A percentile compares a stretch with the other conserved stretches of the same genome.
Evolutionary conservation across 306 rosid genomes (phyloP).

Genomic region (Inga oerstediana): DNA sequence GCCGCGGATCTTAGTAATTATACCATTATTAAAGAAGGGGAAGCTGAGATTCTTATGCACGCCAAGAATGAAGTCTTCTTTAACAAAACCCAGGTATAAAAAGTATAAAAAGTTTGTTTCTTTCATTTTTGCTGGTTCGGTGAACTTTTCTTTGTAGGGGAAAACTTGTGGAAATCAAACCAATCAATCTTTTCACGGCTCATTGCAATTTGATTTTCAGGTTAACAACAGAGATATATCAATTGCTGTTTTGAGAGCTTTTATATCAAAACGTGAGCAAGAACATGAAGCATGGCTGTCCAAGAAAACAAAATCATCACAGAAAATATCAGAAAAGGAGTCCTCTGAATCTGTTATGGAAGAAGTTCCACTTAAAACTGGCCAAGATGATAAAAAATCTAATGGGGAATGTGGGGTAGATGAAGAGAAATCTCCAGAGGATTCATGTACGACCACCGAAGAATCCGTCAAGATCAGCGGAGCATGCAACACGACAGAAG

Average conservation of each 20-base stretch:
- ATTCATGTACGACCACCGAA: slow-evolving; percentile 46
- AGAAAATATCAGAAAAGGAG: slow-evolving; percentile 49
- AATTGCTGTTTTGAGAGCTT: slow-evolving; percentile 89
- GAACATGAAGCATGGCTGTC: slow-evolving; percentile 68
- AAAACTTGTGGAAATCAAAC: slow-evolving; percentile 1
- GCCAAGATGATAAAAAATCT: slow-evolving; percentile 40
- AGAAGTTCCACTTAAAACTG: slow-evolving; percentile 46
- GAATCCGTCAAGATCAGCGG: slow-evolving; percentile 42
- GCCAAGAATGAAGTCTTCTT: slow-evolving; percentile 87
- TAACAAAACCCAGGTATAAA: slow-evolving; percentile 85
- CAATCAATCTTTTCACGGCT: not conserved
- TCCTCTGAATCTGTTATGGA: slow-evolving; percentile 50
- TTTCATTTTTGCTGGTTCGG: slow-evolving; percentile 6
- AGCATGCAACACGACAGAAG: slow-evolving; percentile 25
- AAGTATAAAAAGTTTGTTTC: slow-evolving; percentile 44
- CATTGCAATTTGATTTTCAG: slow-evolving; percentile 43
- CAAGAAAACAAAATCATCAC: slow-evolving; percentile 55
- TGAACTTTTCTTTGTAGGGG: not conserved
- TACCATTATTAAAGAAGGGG: slow-evolving; percentile 85
- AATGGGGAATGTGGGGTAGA: slow-evolving; percentile 55
- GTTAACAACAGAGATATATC: slow-evolving; percentile 96
- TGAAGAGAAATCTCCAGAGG: slow-evolving; percentile 55
- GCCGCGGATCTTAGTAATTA: slow-evolving; percentile 68
- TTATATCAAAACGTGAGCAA: slow-evolving; percentile 63
- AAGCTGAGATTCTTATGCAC: slow-evolving; percentile 98